Percentiles rank a stretch among this genome's conserved stretches.
Conservation (phyloP, 2,329 filamentous ascomycete species). For the Claviceps fusiformis region DNA sequence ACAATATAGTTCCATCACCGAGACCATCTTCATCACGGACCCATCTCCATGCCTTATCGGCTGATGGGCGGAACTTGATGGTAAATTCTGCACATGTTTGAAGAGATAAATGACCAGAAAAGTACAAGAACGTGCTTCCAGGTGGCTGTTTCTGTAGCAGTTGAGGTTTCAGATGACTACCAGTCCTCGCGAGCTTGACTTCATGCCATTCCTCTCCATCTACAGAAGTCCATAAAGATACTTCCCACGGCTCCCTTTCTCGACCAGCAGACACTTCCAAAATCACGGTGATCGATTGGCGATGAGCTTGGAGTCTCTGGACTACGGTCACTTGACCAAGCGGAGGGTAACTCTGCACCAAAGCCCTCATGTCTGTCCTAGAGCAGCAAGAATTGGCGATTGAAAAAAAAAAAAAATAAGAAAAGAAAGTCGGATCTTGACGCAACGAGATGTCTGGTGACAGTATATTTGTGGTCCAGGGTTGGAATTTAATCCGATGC, state of each 20-base stretch:
- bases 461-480: not conserved
- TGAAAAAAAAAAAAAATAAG: too few species aligned
- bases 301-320: slow-evolving; percentile 14
- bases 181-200: slow-evolving; percentile 24
- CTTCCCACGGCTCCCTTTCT: slow-evolving; percentile 50
- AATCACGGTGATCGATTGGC: slow-evolving; percentile 51
- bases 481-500: not conserved
- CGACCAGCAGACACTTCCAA: slow-evolving; percentile 49
- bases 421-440: not conserved
- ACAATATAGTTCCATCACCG: slow-evolving; percentile 50
- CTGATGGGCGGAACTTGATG: slow-evolving; percentile 48
- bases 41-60: slow-evolving; percentile 53
- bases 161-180: slow-evolving; percentile 25
- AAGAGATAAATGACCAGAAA: slow-evolving; percentile 35
- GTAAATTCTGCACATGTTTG: slow-evolving; percentile 48
- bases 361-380: slow-evolving; percentile 19
- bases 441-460: not conserved
- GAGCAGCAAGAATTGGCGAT: not conserved
- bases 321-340: slow-evolving; percentile 61
- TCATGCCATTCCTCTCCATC: slow-evolving; percentile 46
- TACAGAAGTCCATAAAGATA: slow-evolving; percentile 56
- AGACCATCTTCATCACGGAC: slow-evolving; percentile 49
- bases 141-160: slow-evolving; percentile 30
- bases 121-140: slow-evolving; percentile 33
- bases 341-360: slow-evolving; percentile 48